phyloP scores from a whole-genome alignment of 78 protist genomes.

The Dictyostelium firmibasis region DNA sequence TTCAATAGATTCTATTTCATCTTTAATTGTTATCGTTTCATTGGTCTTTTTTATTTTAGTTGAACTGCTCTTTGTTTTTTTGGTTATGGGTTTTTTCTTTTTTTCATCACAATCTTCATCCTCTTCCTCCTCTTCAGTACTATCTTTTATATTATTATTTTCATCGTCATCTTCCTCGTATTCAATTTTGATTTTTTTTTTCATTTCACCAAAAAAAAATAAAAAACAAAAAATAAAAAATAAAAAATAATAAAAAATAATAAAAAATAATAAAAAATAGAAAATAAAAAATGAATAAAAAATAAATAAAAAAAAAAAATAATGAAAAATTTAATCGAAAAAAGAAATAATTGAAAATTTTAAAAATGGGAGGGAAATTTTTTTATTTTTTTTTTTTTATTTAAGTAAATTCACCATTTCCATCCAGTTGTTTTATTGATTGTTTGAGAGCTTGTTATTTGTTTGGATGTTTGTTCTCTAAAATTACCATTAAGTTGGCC shows the following conservation, averaged over 20 bases:
- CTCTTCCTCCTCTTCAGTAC: not conserved
- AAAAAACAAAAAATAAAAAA: not conserved
- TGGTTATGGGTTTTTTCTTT: not conserved
- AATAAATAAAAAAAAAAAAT: not conserved
- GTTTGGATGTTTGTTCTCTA: too few species aligned
- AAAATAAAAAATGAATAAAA: not conserved
- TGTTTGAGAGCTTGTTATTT: too few species aligned
- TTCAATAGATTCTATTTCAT: not conserved
- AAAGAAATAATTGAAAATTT: too few species aligned
- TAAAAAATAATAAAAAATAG: not conserved
- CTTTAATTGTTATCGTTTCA: not conserved
- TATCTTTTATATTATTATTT: not conserved
- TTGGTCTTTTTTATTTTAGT: not conserved
- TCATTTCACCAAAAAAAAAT: not conserved
- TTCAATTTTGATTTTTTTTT: slow-evolving; percentile 5
- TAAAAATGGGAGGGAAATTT: too few species aligned
- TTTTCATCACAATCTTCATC: not conserved
- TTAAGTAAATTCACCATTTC: too few species aligned
- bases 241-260: not conserved
- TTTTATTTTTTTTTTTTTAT: too few species aligned
- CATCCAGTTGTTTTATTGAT: too few species aligned
- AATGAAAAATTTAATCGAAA: not conserved
- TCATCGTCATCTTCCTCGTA: slow-evolving; percentile 9
- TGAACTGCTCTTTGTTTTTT: not conserved
- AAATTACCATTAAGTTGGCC: too few species aligned